Evolutionary conservation across 768 basidiomycete species (phyloP), one percentile per base, ranked within the genome.

Genomic region (Coprinopsis sp.): DNA sequence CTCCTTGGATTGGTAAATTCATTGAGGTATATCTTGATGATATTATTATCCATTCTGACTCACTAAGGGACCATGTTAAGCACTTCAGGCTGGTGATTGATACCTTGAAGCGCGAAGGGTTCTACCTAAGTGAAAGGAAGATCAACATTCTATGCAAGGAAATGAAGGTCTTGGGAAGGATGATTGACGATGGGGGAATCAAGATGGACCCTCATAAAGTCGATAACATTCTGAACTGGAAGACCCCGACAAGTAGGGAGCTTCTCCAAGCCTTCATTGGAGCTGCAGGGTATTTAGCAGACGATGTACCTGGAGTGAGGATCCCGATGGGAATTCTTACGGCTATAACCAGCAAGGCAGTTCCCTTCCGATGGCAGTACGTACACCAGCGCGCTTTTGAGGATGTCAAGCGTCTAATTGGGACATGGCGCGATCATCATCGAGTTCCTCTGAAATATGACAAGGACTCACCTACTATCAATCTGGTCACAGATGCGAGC

Each of bases 191-290:
- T 4, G 8, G 59, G 0, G 67, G 70, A 0, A 70, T 73, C 7
- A 33, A 24, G 0, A 72, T 73, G 67, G 68, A 73, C 30, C 69
- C 67, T 0, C 43, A 64, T 22, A 74, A 73, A 60, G 53, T 54
- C 6, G 49, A 73, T 27, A 18, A 46, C 0, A 54, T 70, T 0
- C 1, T 51, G n/a, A n/a, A n/a, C n/a, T 31, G 59, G 61, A 27
- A 51, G 61, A 29, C 43, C 60, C 36, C 50, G 3, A 54, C 49
- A 3, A 54, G 48, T 21, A 19, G 43, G 1, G 62, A 63, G 5
- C 28, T 52, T 2, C 31, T 52, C 11, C 28, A 22, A 1, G 47
- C 47, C 1, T 52, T 52, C 27, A 24, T 52, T 2, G 51, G 51
- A 1, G 43, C 38, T 19, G 44, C 47, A 1, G 37, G 51, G 3